These are phyloP conservation scores for Malus hybrid DNA, from an alignment of 331 rosid species.

Conservation along the genomic window DNA sequence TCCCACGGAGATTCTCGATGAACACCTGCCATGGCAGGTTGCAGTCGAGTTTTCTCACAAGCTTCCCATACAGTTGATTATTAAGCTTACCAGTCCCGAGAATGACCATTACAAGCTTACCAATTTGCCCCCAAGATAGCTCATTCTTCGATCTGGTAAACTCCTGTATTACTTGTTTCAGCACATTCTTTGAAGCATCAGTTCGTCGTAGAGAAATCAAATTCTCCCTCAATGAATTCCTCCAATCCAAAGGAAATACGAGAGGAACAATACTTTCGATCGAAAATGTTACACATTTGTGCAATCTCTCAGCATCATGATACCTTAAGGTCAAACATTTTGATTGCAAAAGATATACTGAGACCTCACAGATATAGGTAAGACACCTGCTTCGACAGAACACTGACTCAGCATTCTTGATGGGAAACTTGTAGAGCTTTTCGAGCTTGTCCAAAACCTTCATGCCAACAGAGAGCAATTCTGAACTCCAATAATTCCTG, in stretches of 20 bases:
- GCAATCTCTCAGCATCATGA: constrained; percentile 3
- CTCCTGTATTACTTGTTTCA: constrained; percentile 19
- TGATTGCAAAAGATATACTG: constrained; percentile 28
- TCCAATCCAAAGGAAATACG: constrained; percentile 39
- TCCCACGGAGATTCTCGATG: constrained; percentile 15
- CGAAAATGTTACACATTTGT: constrained; percentile 15
- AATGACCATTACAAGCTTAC: constrained; percentile 37
- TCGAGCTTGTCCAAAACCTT: not conserved
- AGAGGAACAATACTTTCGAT: not conserved
- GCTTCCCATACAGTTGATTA: not conserved
- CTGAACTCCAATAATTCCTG: not conserved
- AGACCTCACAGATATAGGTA: not conserved
- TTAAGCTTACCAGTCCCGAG: constrained; percentile 28
- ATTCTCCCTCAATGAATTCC: constrained; percentile 20
- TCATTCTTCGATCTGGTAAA: constrained; percentile 1
- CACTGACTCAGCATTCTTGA: not conserved
- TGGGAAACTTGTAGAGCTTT: not conserved
- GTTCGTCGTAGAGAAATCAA: constrained; percentile 32
- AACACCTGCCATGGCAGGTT: constrained; percentile 39
- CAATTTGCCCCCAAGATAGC: constrained; percentile 40
- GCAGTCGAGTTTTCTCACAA: constrained; percentile 13
- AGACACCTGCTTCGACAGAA: not conserved
- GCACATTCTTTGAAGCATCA: constrained; percentile 14
- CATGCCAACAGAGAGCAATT: not conserved
- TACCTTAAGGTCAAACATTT: constrained; percentile 5